These are phyloP conservation scores for Metarhizium sp. DNA, from an alignment of 2,329 filamentous ascomycete species.

Conservation along the genomic window DNA sequence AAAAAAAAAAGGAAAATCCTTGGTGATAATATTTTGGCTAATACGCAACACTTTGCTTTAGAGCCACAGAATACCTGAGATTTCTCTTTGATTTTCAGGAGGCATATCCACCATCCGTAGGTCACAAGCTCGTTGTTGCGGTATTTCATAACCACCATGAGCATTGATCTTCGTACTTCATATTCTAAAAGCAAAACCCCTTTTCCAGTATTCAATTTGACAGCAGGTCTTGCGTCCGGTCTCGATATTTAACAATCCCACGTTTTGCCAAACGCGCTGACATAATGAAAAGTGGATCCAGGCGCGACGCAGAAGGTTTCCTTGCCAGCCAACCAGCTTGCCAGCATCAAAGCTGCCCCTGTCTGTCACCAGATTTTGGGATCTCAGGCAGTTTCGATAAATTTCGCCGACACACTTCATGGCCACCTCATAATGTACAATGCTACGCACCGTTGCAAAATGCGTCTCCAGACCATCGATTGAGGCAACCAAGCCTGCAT, in stretches of 20 bases:
- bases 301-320: neutral
- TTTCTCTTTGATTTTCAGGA: no score
- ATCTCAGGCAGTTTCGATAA: neutral
- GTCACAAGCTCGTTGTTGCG: no score
- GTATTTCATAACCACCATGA: no score
- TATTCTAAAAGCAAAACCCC: no score
- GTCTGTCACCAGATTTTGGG: neutral
- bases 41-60: no score
- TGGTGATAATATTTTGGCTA: no score
- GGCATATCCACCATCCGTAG: no score
- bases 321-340: neutral
- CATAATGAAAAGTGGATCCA: conserved; percentile 4
- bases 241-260: no score
- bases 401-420: neutral
- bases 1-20: neutral
- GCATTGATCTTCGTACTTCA: no score
- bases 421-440: conserved; percentile 24
- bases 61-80: no score
- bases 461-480: conserved; percentile 14
- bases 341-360: neutral
- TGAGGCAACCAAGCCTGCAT: conserved; percentile 5
- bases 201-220: no score
- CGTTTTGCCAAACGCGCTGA: neutral
- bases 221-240: no score
- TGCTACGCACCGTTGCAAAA: conserved; percentile 22